These are phyloP conservation scores for Neurospora hispaniola DNA, from an alignment of 495 filamentous ascomycete species.

Conservation along the genomic window DNA sequence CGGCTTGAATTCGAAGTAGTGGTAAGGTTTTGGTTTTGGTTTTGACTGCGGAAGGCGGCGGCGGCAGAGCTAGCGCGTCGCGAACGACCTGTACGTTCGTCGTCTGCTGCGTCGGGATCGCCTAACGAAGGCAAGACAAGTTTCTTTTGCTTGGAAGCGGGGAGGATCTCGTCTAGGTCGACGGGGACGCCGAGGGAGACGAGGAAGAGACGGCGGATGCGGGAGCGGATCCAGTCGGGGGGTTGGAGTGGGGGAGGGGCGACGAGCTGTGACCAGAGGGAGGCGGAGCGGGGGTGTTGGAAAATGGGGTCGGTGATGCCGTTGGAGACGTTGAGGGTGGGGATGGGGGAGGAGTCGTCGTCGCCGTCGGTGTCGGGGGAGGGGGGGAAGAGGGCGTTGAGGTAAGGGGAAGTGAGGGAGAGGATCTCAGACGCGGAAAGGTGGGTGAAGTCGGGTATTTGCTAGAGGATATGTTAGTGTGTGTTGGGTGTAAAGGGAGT, in stretches of 20 bases:
- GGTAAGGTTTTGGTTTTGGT: constrained; percentile 25
- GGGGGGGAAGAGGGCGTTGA: constrained; percentile 47
- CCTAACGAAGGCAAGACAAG: constrained; percentile 58
- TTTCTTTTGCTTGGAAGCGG: constrained; percentile 95
- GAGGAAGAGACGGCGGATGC: constrained; percentile 90
- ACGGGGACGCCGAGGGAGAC: constrained; percentile 93
- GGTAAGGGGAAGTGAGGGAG: constrained; percentile 40
- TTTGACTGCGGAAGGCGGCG: constrained; percentile 39
- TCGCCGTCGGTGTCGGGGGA: constrained; percentile 35
- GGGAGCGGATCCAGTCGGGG: constrained; percentile 94
- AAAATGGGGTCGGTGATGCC: constrained; percentile 45
- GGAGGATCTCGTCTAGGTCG: constrained; percentile 93
- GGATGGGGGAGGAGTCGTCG: constrained; percentile 21
- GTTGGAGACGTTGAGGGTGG: constrained; percentile 22
- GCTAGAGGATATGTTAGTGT: constrained; percentile 26
- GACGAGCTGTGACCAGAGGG: constrained; percentile 92
- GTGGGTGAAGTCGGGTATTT: constrained; percentile 63
- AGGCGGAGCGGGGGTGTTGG: constrained; percentile 61
- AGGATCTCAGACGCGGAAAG: constrained; percentile 42
- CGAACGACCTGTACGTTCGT: not conserved
- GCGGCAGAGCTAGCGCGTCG: constrained; percentile 38
- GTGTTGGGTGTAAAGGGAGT: no score
- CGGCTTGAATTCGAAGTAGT: constrained; percentile 19
- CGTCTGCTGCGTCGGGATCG: not conserved
- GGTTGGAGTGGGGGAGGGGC: constrained; percentile 91